Evolutionary conservation across 208 protist species (phyloP).

Genomic region (Phytomonas francai): DNA sequence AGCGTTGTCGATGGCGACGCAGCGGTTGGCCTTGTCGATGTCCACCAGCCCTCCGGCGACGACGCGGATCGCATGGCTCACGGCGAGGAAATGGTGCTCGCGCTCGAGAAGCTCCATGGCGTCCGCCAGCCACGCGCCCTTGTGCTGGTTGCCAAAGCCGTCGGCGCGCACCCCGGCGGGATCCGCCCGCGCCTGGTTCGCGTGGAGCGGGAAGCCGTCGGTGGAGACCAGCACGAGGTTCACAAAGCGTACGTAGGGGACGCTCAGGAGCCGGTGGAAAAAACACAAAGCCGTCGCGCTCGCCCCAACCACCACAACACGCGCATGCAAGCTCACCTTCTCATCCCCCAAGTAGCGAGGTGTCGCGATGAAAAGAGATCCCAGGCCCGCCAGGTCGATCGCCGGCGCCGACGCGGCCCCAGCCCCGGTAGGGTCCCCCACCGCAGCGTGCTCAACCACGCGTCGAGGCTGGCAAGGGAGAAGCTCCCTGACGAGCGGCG

Average conservation of each 20-base stretch:
- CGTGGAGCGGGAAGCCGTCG: constrained; percentile 74
- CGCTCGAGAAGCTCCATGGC: constrained; percentile 73
- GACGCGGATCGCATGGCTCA: constrained; percentile 54
- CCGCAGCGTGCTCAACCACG: constrained; percentile 41
- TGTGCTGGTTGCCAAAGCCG: constrained; percentile 10
- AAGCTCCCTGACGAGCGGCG: constrained; percentile 38
- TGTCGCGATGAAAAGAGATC: constrained; percentile 67
- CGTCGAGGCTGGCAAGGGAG: constrained; percentile 48
- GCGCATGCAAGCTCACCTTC: constrained; percentile 66
- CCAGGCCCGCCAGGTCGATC: constrained; percentile 22
- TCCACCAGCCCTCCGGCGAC: constrained; percentile 76
- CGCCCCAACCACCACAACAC: constrained; percentile 82
- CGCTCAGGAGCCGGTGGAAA: constrained; percentile 63
- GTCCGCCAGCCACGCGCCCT: constrained; percentile 48
- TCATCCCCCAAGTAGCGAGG: constrained; percentile 68
- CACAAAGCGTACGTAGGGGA: constrained; percentile 78
- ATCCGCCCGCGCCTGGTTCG: constrained; percentile 30
- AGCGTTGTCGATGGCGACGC: constrained; percentile 75
- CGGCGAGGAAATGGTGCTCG: constrained; percentile 58
- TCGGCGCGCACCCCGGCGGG: constrained; percentile 5
- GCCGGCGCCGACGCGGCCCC: not conserved
- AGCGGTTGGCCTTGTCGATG: constrained; percentile 76
- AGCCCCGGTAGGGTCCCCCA: not conserved
- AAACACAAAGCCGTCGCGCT: constrained; percentile 67
- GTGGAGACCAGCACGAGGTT: constrained; percentile 86